Conservation (phyloP, 805 yeast species). For the Kuraishia ogatae region DNA sequence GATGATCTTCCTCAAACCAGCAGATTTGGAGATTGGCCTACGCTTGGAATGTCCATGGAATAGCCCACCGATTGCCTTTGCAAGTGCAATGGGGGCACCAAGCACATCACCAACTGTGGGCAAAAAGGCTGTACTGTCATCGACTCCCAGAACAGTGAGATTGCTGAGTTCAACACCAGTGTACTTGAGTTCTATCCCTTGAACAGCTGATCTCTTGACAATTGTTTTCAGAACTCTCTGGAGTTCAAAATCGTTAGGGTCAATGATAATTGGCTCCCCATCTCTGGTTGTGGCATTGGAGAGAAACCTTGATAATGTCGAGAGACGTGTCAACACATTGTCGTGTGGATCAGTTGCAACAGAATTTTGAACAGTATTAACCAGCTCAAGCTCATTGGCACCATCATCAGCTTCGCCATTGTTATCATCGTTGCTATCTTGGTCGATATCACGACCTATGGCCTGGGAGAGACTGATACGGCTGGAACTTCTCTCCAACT, state of each 20-base stretch:
- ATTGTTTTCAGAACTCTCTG: constrained; percentile 25
- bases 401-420: background rate
- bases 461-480: background rate
- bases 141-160: constrained; percentile 34
- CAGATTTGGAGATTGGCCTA: background rate
- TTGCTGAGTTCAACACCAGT: constrained; percentile 34
- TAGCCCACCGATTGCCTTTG: constrained; percentile 1
- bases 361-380: background rate
- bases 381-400: background rate
- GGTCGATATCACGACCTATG: background rate
- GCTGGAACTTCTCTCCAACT: background rate
- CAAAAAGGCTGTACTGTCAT: constrained; percentile 34
- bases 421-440: background rate
- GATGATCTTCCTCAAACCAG: constrained; percentile 1
- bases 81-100: constrained; percentile 13
- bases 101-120: constrained; percentile 36
- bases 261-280: constrained; percentile 9
- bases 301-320: background rate
- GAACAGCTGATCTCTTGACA: constrained; percentile 30
- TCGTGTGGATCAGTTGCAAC: background rate
- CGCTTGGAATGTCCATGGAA: background rate
- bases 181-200: constrained; percentile 35
- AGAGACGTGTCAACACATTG: background rate
- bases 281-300: background rate
- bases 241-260: constrained; percentile 32